Base-by-base conservation (phyloP, 495 filamentous ascomycete species). In the Recurvomyces mirabilis region DNA sequence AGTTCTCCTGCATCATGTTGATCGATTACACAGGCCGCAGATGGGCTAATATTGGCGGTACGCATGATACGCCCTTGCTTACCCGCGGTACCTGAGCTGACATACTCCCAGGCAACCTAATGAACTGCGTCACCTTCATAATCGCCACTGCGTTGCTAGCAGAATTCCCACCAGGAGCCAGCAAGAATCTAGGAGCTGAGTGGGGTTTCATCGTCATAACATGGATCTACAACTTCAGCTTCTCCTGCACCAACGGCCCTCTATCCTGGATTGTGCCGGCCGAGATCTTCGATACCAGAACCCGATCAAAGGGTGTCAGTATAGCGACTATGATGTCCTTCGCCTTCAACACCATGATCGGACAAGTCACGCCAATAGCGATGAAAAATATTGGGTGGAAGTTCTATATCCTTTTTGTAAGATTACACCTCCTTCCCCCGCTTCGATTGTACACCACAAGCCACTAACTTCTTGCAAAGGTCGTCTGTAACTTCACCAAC, bases 161-260 rank as follows among this genome's bases (percentile, higher is more conserved):
- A n/a, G 50, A 61, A 22, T 82, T 77, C 60, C 79, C 78, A 10
- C 72, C 73, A 2, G 66, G 61, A 35, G 35, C 63, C 35, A 59
- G 60, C 11, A 64, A 64, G 37, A 79, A 76, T 58, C 59, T 57
- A 29, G 68, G 67, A 18, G 78, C 79, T 13, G 71, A 75, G 20
- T 83, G 80, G 75, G 80, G 75, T 3, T 85, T 84, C 58, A 83
- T 83, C 50, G 72, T 81, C 43, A 75, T 77, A 41, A 81, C 77
- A 19, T 82, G 78, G 78, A 51, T 81, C 1, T 82, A 75, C 63
- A 81, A 83, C 55, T 75, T 82, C 63, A 74, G 68, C 19, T 83
- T 81, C 67, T 75, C 70, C 4, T 67, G 67, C 30, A 75, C 77
- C 13, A 78, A 73, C 39, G 79, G 79, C 15, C 77, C 79, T 1